phyloP scores from a whole-genome alignment of 164 flowering plant species.

The Sextonia rubra region DNA sequence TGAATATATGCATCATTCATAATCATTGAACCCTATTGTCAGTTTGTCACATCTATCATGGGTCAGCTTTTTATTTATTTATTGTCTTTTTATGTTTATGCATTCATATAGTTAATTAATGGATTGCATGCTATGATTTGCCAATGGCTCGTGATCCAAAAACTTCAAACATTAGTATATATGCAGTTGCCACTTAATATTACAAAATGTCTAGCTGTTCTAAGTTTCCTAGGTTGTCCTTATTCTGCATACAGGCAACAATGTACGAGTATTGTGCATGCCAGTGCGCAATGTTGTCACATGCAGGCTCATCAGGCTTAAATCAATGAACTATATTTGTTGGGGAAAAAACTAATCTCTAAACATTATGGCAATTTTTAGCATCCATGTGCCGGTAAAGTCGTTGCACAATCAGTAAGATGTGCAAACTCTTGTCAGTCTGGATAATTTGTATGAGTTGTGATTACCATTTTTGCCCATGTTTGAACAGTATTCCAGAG shows the following conservation, averaged over 20 bases:
- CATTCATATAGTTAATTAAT: background rate
- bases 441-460: background rate
- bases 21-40: too few species aligned
- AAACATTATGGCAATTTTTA: background rate
- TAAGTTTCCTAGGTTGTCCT: background rate
- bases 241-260: background rate
- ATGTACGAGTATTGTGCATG: background rate
- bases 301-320: background rate
- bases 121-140: background rate
- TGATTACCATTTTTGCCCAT: background rate
- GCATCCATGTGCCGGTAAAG: background rate
- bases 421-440: background rate
- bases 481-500: background rate
- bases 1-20: too few species aligned
- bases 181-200: too few species aligned
- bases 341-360: background rate
- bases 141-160: background rate
- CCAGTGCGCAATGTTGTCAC: background rate
- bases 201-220: too few species aligned
- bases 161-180: background rate
- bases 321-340: background rate
- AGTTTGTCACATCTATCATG: too few species aligned
- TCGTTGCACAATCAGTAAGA: background rate
- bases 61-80: too few species aligned
- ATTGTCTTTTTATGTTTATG: too few species aligned